Evolutionary conservation across 345 rosid species (phyloP).

Genomic region (Corchorus olitorius): DNA sequence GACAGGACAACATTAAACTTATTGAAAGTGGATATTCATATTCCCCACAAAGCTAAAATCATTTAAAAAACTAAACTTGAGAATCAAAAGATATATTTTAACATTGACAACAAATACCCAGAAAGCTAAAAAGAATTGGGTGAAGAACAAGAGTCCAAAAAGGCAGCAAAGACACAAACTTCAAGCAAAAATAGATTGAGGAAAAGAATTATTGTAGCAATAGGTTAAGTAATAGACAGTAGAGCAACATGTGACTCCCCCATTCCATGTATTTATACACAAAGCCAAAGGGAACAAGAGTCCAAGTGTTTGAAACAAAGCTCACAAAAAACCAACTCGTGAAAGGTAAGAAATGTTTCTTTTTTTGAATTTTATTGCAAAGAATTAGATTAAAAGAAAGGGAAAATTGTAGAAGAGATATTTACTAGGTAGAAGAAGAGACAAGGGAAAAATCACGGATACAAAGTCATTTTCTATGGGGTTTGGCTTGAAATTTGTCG

Average conservation of each 20-base stretch:
- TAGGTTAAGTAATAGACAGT: constrained; percentile 15
- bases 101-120: background rate
- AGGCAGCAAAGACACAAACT: constrained; percentile 19
- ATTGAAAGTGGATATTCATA: background rate
- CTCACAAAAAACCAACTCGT: constrained; percentile 21
- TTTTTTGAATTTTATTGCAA: background rate
- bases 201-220: constrained; percentile 19
- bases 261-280: constrained; percentile 23
- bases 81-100: background rate
- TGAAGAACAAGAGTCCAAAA: constrained; percentile 10
- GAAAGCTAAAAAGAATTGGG: constrained; percentile 19
- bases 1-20: constrained; percentile 18
- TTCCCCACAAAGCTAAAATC: background rate
- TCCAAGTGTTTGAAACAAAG: background rate
- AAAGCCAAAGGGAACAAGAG: constrained; percentile 4
- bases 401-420: background rate
- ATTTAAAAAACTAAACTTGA: constrained; percentile 1
- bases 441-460: constrained; percentile 53
- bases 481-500: constrained; percentile 20
- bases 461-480: constrained; percentile 30
- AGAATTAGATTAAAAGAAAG: background rate
- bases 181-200: constrained; percentile 3
- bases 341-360: constrained; percentile 34
- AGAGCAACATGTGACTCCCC: constrained; percentile 30
- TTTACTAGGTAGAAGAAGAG: constrained; percentile 9